Evolutionary conservation across 108 stramenopile genomes (phyloP).

Genomic region (Epithemia pelagica): DNA sequence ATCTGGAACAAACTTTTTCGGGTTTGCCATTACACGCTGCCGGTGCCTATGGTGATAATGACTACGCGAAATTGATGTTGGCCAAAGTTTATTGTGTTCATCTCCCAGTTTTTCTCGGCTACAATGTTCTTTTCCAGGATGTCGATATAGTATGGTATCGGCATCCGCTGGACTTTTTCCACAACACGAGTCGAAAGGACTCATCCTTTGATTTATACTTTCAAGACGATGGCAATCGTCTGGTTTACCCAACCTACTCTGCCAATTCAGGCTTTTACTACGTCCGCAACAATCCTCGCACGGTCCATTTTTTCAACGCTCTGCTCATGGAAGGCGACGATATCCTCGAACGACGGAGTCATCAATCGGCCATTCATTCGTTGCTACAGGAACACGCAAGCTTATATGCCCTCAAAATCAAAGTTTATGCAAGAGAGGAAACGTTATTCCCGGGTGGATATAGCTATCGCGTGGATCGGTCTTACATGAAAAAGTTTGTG

Average conservation of each 20-base stretch:
- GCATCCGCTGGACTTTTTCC: conserved; percentile 55
- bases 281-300: conserved; percentile 64
- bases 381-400: conserved; percentile 67
- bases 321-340: conserved; percentile 59
- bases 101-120: conserved; percentile 46
- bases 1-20: conserved; percentile 33
- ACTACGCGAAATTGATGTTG: conserved; percentile 79
- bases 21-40: conserved; percentile 46
- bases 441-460: conserved; percentile 25
- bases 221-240: conserved; percentile 74
- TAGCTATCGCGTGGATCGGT: conserved; percentile 46
- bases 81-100: conserved; percentile 76
- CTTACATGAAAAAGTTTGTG: conserved; percentile 25
- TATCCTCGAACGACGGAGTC: conserved; percentile 50
- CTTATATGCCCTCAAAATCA: conserved; percentile 10
- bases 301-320: conserved; percentile 61
- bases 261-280: conserved; percentile 83
- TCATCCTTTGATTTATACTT: conserved; percentile 73
- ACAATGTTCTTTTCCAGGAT: conserved; percentile 82
- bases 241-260: conserved; percentile 11
- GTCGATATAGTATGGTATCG: conserved; percentile 66
- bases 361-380: conserved; percentile 71
- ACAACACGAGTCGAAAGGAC: conserved; percentile 27
- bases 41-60: conserved; percentile 55
- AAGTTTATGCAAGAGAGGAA: conserved; percentile 3